Base-by-base conservation (phyloP, 2,329 filamentous ascomycete species). In the Aspergillus uvarum region DNA sequence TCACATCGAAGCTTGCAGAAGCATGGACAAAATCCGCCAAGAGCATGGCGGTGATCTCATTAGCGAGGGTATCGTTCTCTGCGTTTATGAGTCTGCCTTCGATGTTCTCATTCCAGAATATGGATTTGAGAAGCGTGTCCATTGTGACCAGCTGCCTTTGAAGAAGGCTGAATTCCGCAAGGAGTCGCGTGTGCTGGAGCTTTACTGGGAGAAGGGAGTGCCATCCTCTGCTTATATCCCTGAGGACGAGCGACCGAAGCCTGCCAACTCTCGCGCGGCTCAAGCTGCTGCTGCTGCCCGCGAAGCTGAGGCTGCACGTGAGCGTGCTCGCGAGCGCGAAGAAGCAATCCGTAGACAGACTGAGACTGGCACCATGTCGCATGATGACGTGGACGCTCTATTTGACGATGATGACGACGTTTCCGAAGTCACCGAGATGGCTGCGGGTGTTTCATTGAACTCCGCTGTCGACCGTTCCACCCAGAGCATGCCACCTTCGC, bases 141-240 rank as follows among this genome's bases (percentile, higher is more conserved):
- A 99, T 79, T 99, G 95, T 74, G 95, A 99, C 73, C 95, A 99
- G 81, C 83, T 99, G 74, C 95, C 95, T 31, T 82, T 99, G 68
- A 87, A 98, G 85, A 99, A 99, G 83, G 95, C 95, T n/a, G 95
- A 99, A 75, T 99, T 95, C 79, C 88, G 96, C 77, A 98, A 98
- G 83, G 92, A 96, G 74, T 91, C 93, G 80, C 88, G 95, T 58
- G 87, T 98, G 31, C 84, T 99, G 51, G 95, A 99, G 79, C 85
- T 99, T 16, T 99, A 97, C 83, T 99, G 95, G 95, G 95, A 99
- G 87, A 99, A 98, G 85, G 95, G 95, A 51, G 92, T 98, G 7
- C 92, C 94, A 29, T 98, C 93, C 64, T 97, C 94, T 48, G 91
- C 93, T 2, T 99, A 96, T 69, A 89, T 99, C 55, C 95, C 95